These are phyloP conservation scores for Aspergillus melleus DNA, from an alignment of 2,329 filamentous ascomycete species.

Conservation along the genomic window DNA sequence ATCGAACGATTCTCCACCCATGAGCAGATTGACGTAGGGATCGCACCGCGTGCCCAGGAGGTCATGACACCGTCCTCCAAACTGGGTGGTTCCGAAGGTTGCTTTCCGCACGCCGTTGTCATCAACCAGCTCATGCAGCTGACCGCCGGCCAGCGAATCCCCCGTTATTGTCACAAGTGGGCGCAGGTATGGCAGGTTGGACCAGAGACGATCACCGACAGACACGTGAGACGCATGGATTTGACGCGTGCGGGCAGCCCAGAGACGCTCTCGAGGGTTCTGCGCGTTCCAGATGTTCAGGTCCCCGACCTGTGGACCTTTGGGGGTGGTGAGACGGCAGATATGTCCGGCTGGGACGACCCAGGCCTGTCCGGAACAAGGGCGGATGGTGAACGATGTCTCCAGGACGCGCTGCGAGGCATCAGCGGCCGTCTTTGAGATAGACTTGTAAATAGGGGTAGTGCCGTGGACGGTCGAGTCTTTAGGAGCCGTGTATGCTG, in stretches of 20 bases:
- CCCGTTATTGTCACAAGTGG: conserved; percentile 69
- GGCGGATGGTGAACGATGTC: conserved; percentile 63
- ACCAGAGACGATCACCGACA: conserved; percentile 74
- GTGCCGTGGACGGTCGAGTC: conserved; percentile 38
- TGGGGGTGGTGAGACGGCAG: conserved; percentile 71
- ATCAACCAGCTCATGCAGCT: conserved; percentile 37
- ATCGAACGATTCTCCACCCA: conserved; percentile 71
- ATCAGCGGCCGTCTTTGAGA: conserved; percentile 36
- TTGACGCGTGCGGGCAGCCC: conserved; percentile 76
- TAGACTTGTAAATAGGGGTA: conserved; percentile 36
- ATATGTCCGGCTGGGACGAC: conserved; percentile 66
- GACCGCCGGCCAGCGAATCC: conserved; percentile 59
- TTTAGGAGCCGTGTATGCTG: conserved; percentile 40
- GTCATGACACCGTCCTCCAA: conserved; percentile 72
- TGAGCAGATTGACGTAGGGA: conserved; percentile 75
- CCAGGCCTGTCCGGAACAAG: conserved; percentile 74
- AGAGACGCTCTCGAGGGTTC: conserved; percentile 79
- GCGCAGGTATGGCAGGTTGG: conserved; percentile 71
- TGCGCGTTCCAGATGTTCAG: conserved; percentile 77
- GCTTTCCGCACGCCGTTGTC: conserved; percentile 34
- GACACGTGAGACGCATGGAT: conserved; percentile 74
- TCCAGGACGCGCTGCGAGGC: conserved; percentile 30
- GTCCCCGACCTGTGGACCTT: conserved; percentile 79
- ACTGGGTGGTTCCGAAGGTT: conserved; percentile 44
- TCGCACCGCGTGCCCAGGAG: conserved; percentile 80